phyloP scores from a whole-genome alignment of 768 basidiomycete genomes.

The Pisolithus sp. region DNA sequence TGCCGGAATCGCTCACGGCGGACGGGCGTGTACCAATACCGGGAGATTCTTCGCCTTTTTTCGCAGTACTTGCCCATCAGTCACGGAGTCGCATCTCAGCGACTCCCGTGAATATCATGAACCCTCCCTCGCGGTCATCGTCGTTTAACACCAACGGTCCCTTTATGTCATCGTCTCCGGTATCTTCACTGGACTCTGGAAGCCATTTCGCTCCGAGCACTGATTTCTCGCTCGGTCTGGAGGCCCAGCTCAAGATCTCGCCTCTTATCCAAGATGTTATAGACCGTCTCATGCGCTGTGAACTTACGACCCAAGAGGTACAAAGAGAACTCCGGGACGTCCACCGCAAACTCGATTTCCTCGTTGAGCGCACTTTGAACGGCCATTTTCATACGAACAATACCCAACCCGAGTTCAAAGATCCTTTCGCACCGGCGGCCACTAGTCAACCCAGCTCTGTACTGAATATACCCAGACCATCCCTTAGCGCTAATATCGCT shows the following conservation, averaged over 20 bases:
- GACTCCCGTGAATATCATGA: slow-evolving; percentile 38
- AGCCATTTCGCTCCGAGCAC: slow-evolving; percentile 50
- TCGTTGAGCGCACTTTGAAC: slow-evolving; percentile 60
- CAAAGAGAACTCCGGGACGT: slow-evolving; percentile 70
- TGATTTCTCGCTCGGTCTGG: slow-evolving; percentile 50
- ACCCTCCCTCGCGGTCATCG: slow-evolving; percentile 31
- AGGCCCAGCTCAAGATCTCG: slow-evolving; percentile 68
- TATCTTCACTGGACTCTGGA: slow-evolving; percentile 71
- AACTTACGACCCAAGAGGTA: slow-evolving; percentile 62
- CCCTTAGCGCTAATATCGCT: slow-evolving; percentile 58
- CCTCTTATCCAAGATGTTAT: slow-evolving; percentile 72
- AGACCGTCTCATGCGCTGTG: slow-evolving; percentile 67
- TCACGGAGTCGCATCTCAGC: slow-evolving; percentile 37
- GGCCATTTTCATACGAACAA: slow-evolving; percentile 14
- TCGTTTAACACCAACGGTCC: slow-evolving; percentile 40
- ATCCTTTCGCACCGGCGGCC: slow-evolving; percentile 57
- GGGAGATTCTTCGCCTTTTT: slow-evolving; percentile 31
- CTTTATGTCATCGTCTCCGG: slow-evolving; percentile 64
- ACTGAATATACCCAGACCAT: slow-evolving; percentile 49
- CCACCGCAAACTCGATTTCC: slow-evolving; percentile 68
- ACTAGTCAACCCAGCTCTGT: slow-evolving; percentile 27
- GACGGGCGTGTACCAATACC: slow-evolving; percentile 22
- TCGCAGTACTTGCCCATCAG: slow-evolving; percentile 33
- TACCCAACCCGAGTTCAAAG: slow-evolving; percentile 70
- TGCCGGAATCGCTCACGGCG: slow-evolving; percentile 29